These are phyloP conservation scores for Corallochytrium limacisporum DNA, from an alignment of 78 protist species.

Conservation along the genomic window DNA sequence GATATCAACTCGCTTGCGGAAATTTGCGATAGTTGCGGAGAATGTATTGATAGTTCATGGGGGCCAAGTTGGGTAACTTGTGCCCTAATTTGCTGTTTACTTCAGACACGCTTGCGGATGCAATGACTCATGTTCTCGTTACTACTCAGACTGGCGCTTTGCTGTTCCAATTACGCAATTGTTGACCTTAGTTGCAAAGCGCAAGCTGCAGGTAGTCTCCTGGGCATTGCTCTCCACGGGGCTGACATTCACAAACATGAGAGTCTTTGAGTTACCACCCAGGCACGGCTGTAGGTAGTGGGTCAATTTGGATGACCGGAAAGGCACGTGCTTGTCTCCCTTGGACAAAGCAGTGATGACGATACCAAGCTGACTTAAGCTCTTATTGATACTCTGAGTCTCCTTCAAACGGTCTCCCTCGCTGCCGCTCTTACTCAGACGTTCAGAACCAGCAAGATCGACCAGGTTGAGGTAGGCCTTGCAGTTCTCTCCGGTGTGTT, in stretches of 20 bases:
- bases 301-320: slow-evolving; percentile 50
- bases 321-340: slow-evolving; percentile 42
- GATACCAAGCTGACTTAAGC: slow-evolving; percentile 59
- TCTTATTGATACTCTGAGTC: slow-evolving; percentile 70
- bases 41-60: too few species aligned
- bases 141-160: too few species aligned
- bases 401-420: slow-evolving; percentile 59
- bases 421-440: slow-evolving; percentile 17
- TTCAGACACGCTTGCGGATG: too few species aligned
- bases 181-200: slow-evolving; percentile 26
- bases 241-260: slow-evolving; percentile 28
- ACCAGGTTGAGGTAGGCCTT: slow-evolving; percentile 28
- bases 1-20: too few species aligned
- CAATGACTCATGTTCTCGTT: too few species aligned
- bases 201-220: slow-evolving; percentile 30
- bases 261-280: slow-evolving; percentile 20
- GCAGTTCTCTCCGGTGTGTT: not conserved
- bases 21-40: too few species aligned
- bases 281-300: slow-evolving; percentile 38
- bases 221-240: not conserved
- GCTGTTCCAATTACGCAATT: too few species aligned
- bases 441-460: slow-evolving; percentile 71
- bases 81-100: too few species aligned
- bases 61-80: too few species aligned
- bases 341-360: slow-evolving; percentile 61